Evolutionary conservation across 768 basidiomycete species (phyloP), one percentile per base, ranked within the genome.

Genomic region (Mycena floridula): DNA sequence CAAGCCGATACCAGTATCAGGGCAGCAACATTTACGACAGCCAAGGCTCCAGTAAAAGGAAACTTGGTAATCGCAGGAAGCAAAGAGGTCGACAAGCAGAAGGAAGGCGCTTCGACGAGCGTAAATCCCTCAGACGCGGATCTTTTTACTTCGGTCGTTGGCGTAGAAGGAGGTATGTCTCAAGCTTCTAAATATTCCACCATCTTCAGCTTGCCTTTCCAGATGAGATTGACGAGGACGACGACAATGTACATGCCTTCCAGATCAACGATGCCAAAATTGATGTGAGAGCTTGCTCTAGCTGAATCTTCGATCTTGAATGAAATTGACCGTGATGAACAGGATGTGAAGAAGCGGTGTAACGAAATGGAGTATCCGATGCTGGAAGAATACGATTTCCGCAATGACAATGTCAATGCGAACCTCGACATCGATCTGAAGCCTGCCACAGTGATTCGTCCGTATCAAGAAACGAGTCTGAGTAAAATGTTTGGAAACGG

Each of bases 401-500:
- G 94, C 35, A 95, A 98, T 59, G 96, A 99, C 61, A 92, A 89
- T 0, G 69, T 93, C 53, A 99, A 99, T 59, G 79, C 96, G 23
- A 95, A 97, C 63, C 75, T 99, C 37, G 96, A 99, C 59, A 99
- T 99, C 46, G 96, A 99, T 63, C 78, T 99, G 43, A 99, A 99
- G 62, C 96, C 96, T 3, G 88, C 92, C 26, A 98, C 96, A 2
- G 87, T 95, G 49, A 96, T 99, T 59, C 79, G 96, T 44, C 92
- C 96, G 12, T 99, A 99, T 65, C 96, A 99, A 64, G 95, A 98
- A 67, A 99, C 96, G 43, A 93, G 89, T 59, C 69, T 99, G 35
- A 93, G 91, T 53, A 99, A 99, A 68, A 99, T 99, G 96, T 99
- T 99, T 64, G 95, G 96, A 43, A 98, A 99, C 62, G 96, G 93